Base-by-base conservation (phyloP, 1,284 basidiomycete species). In the Sutorius eximius region DNA sequence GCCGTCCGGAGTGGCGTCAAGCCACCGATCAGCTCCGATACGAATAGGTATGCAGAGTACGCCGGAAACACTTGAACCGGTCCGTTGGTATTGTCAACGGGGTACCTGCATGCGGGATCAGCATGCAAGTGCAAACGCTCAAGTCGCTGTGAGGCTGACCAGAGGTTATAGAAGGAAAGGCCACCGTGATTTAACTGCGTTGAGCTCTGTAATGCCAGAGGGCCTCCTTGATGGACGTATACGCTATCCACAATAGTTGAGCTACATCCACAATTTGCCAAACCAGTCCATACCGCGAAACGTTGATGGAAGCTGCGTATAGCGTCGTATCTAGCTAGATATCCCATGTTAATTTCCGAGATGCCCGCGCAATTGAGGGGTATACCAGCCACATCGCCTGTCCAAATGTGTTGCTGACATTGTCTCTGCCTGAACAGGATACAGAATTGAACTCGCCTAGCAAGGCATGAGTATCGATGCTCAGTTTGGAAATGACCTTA, bases 381-480 rank as follows among this genome's bases (percentile, higher is more conserved):
- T 72, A 53, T 51, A 75, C 76, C 49, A 81, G 65, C 79, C 79
- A 81, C 27, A 81, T 67, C 5, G 78, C 76, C 58, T 81, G 79
- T 36, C 79, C 79, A 53, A 81, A 79, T 2, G 80, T 79, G 55
- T 81, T 77, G 61, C 75, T 78, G 29, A 81, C 77, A 42, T 73
- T 73, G 52, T 75, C 69, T 47, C 68, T 74, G 6, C 79, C 80
- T 13, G 76, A 76, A 54, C 79, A 81, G 9, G 78, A 80, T 10
- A 81, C 77, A 1, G 78, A 80, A 53, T 78, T 81, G 59, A 78
- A 80, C 65, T 81, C 79, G 7, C 80, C 79, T 79, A 24, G 5
- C 15, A 33, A 24, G 3, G 10, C 32, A 32, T 45, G 3, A 53
- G 42, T 16, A 51, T 5, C 4, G 12, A 38, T 36, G 13, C 16